These are phyloP conservation scores for Syncephalis fuscata DNA, from an alignment of 371 early-diverging fungal species.

Conservation along the genomic window DNA sequence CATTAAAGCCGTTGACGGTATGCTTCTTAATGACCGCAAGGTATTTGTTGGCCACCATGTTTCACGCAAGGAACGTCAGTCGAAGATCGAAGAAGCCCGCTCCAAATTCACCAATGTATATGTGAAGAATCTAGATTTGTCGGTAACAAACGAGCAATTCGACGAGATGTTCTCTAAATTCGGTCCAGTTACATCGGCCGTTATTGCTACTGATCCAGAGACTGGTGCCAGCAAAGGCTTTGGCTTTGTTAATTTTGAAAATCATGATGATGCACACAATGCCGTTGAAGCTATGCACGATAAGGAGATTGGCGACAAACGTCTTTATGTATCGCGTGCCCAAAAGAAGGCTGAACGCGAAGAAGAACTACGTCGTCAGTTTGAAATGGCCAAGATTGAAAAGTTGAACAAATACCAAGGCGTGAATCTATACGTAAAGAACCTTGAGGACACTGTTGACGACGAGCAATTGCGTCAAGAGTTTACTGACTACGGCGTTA, in stretches of 20 bases:
- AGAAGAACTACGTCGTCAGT: conserved; percentile 87
- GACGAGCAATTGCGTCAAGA: conserved; percentile 91
- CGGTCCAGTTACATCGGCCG: conserved; percentile 39
- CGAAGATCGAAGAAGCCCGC: conserved; percentile 82
- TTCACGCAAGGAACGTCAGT: conserved; percentile 82
- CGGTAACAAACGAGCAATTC: conserved; percentile 72
- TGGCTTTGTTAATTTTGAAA: conserved; percentile 86
- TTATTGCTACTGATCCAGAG: conserved; percentile 34
- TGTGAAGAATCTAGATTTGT: conserved; percentile 90
- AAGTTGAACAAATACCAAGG: conserved; percentile 94
- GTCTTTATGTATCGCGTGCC: conserved; percentile 92
- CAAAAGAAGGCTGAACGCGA: conserved; percentile 98
- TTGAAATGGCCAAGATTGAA: conserved; percentile 85
- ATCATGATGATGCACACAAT: conserved; percentile 89
- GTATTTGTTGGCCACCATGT: conserved; percentile 86
- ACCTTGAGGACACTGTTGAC: conserved; percentile 89
- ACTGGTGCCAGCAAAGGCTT: conserved; percentile 80
- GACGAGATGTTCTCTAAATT: conserved; percentile 61
- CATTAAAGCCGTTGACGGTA: conserved; percentile 96
- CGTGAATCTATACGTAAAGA: conserved; percentile 96
- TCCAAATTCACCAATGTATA: conserved; percentile 97
- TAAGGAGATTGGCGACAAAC: conserved; percentile 76
- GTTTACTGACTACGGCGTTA: conserved; percentile 87
- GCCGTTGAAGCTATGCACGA: conserved; percentile 97
- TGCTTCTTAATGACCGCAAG: conserved; percentile 94